Percentiles rank a stretch among this genome's conserved stretches.
These are phyloP conservation scores for Vitis riparia DNA, from an alignment of 164 flowering plant genomes.

Conservation along the genomic window DNA sequence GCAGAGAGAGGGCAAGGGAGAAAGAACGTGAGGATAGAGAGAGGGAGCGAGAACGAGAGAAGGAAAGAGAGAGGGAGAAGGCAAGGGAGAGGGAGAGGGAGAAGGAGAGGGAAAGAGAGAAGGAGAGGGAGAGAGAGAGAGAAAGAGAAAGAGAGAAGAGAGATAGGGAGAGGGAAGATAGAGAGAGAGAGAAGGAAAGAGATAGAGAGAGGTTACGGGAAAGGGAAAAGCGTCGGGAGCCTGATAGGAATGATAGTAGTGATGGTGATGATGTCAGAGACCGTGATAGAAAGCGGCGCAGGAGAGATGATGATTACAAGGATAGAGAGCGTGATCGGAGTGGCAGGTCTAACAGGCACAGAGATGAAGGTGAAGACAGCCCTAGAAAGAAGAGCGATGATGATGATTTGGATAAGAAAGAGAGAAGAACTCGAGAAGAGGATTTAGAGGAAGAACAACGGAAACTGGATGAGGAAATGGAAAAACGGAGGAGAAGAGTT, in stretches of 20 bases:
- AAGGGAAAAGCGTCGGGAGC: slow-evolving; percentile 28
- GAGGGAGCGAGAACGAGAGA: too few relatives aligned
- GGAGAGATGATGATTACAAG: slow-evolving; percentile 46
- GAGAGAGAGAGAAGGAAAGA: too few relatives aligned
- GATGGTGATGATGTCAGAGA: slow-evolving; percentile 44
- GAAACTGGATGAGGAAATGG: slow-evolving; percentile 89
- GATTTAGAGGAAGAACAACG: slow-evolving; percentile 81
- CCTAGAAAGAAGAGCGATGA: slow-evolving; percentile 44
- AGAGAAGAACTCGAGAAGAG: slow-evolving; percentile 55
- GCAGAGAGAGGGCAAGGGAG: too few relatives aligned
- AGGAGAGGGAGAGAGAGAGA: too few relatives aligned
- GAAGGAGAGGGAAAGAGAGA: too few relatives aligned
- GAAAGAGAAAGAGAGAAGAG: too few relatives aligned
- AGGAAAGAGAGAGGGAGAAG: too few relatives aligned
- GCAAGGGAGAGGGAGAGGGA: too few relatives aligned
- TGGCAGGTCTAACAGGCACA: slow-evolving; percentile 47
- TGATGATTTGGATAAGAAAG: slow-evolving; percentile 33
- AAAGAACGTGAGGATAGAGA: too few relatives aligned
- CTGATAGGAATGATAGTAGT: slow-evolving; percentile 45
- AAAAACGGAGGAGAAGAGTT: slow-evolving; percentile 91
- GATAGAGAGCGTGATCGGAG: slow-evolving; percentile 38
- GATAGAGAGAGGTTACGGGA: too few relatives aligned
- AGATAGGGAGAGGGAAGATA: too few relatives aligned
- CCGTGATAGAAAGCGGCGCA: slow-evolving; percentile 49
- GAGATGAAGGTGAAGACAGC: slow-evolving; percentile 54